Conservation (phyloP, 768 basidiomycete species). For the Termitomyces sp. region DNA sequence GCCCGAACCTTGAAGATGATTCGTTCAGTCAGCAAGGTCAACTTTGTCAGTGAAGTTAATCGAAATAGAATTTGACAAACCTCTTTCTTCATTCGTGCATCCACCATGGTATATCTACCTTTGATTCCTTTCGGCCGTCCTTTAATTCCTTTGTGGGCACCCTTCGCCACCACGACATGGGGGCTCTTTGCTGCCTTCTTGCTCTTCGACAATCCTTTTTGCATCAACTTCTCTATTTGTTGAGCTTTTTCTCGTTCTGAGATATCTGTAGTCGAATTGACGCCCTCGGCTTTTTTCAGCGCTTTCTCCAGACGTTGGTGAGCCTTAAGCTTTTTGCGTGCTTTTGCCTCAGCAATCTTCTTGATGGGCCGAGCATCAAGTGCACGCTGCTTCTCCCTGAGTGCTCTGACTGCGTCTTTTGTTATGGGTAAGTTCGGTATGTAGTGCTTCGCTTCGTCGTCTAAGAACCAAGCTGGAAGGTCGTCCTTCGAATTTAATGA, state of each 20-base stretch:
- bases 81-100: slow-evolving; percentile 92
- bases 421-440: slow-evolving; percentile 95
- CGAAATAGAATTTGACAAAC: slow-evolving; percentile 29
- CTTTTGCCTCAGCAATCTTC: slow-evolving; percentile 98
- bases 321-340: slow-evolving; percentile 91
- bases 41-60: not conserved
- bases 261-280: slow-evolving; percentile 83
- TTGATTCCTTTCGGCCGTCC: slow-evolving; percentile 95
- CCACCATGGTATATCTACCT: slow-evolving; percentile 93
- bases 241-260: slow-evolving; percentile 94
- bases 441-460: slow-evolving; percentile 92
- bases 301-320: slow-evolving; percentile 83
- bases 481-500: slow-evolving; percentile 89
- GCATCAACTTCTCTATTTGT: slow-evolving; percentile 90
- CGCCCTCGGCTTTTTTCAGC: slow-evolving; percentile 93
- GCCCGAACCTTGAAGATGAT: slow-evolving; percentile 60
- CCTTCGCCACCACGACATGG: slow-evolving; percentile 90
- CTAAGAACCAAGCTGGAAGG: slow-evolving; percentile 94
- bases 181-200: slow-evolving; percentile 61
- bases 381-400: slow-evolving; percentile 88
- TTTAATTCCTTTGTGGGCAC: slow-evolving; percentile 82
- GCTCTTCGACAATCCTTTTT: slow-evolving; percentile 65
- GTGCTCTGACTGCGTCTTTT: slow-evolving; percentile 84
- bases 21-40: slow-evolving; percentile 8
- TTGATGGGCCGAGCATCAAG: slow-evolving; percentile 97